These are phyloP conservation scores for Botrytis deweyae DNA, from an alignment of 2,329 filamentous ascomycete species.

Conservation along the genomic window DNA sequence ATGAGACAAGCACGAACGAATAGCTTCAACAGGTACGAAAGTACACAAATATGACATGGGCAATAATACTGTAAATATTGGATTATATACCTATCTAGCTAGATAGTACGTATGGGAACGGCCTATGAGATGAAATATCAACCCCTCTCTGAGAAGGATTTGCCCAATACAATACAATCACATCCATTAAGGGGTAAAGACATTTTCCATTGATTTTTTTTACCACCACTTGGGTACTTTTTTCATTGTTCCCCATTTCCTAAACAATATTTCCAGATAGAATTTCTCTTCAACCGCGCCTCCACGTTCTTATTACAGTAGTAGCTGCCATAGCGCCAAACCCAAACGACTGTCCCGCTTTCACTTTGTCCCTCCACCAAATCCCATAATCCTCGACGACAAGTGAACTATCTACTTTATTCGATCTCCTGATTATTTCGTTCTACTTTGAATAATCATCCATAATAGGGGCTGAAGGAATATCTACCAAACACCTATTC, in stretches of 20 bases:
- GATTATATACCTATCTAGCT: too few relatives aligned
- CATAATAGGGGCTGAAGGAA: background rate
- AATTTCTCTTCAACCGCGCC: conserved; percentile 15
- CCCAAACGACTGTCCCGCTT: conserved; percentile 22
- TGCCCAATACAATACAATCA: conserved; percentile 1
- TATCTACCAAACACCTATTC: background rate
- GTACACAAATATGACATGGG: background rate
- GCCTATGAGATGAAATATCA: conserved; percentile 3
- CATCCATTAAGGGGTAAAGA: conserved; percentile 8
- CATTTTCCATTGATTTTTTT: conserved; percentile 2
- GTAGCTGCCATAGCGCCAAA: conserved; percentile 20
- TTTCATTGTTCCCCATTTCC: conserved; percentile 12
- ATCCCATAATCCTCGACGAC: conserved; percentile 19
- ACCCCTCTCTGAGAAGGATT: background rate
- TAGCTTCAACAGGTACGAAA: background rate
- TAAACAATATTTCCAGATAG: conserved; percentile 3
- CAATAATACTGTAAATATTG: background rate
- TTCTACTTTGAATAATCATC: background rate
- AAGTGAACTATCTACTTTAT: conserved; percentile 9
- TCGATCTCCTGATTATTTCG: conserved; percentile 8
- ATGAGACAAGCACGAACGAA: conserved; percentile 19
- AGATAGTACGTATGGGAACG: background rate
- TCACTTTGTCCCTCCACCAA: conserved; percentile 23
- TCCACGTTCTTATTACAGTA: conserved; percentile 8
- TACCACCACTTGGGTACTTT: background rate